These are phyloP conservation scores for Sporisorium exsertum DNA, from an alignment of 1,284 basidiomycete genomes.

Conservation along the genomic window DNA sequence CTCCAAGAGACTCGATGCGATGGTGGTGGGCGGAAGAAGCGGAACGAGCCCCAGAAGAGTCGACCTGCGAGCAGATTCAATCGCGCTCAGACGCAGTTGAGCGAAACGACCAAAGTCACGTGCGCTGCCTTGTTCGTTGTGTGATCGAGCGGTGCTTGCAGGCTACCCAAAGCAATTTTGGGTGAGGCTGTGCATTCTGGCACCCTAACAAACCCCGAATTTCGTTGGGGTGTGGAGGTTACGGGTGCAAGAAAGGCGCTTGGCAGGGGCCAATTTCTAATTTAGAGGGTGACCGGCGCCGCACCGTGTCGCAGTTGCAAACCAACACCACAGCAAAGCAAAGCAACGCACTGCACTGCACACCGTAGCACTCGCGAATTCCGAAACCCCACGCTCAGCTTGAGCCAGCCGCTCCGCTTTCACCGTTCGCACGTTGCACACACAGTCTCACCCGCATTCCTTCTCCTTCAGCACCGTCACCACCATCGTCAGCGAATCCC, in stretches of 20 bases:
- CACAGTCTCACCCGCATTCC: neutral
- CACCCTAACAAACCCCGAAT: neutral
- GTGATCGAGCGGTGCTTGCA: neutral
- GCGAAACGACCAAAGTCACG: constrained; percentile 4
- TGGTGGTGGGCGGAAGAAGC: neutral
- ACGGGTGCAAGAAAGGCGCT: neutral
- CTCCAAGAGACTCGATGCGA: neutral
- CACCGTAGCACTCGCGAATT: neutral
- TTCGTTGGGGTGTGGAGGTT: constrained; percentile 5
- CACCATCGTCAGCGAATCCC: neutral
- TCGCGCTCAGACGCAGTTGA: constrained; percentile 4
- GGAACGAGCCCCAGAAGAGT: neutral
- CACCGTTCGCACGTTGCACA: neutral
- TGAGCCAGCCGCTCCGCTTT: neutral
- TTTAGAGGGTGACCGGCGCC: neutral
- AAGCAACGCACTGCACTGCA: neutral
- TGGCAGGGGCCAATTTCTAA: neutral
- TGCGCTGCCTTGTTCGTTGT: neutral
- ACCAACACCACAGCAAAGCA: neutral
- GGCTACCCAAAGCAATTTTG: neutral
- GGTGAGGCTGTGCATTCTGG: neutral
- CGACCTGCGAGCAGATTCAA: too few species aligned
- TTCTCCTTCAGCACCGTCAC: neutral
- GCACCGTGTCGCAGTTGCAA: neutral
- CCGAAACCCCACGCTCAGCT: neutral